Percentiles rank a stretch among this genome's conserved stretches.
phyloP scores from a whole-genome alignment of 768 basidiomycete species.

The Termitomyces sp. region DNA sequence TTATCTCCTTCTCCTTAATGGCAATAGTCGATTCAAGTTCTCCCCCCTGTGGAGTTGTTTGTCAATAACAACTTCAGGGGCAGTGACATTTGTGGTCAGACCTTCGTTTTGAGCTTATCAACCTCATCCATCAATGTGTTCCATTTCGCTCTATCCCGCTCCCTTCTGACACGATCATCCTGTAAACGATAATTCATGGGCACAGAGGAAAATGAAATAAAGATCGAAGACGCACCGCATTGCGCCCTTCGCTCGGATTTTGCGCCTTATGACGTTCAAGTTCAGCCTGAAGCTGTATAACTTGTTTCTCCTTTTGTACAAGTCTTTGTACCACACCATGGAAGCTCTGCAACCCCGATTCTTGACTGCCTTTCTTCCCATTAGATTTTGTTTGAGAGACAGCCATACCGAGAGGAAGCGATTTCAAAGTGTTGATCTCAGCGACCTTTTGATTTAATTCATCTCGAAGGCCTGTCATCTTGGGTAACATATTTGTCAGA shows the following conservation, averaged over 20 bases:
- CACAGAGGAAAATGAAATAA: not conserved
- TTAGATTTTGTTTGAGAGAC: conserved; percentile 33
- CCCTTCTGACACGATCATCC: conserved; percentile 74
- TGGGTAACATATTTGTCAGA: too few relatives aligned
- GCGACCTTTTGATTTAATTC: conserved; percentile 62
- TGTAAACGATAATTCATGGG: conserved; percentile 19
- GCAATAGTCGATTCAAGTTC: conserved; percentile 46
- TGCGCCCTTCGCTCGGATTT: conserved; percentile 52
- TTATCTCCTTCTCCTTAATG: conserved; percentile 68
- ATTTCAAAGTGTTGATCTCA: conserved; percentile 62
- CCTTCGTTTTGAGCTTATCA: conserved; percentile 65
- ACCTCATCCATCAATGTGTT: conserved; percentile 74
- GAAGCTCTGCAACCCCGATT: conserved; percentile 47
- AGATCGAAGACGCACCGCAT: conserved; percentile 47
- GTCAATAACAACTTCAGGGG: conserved; percentile 1
- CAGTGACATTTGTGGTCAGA: conserved; percentile 21
- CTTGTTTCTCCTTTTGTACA: conserved; percentile 83
- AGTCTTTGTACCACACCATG: conserved; percentile 77
- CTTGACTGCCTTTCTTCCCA: conserved; percentile 54
- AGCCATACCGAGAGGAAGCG: conserved; percentile 38
- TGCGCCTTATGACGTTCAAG: conserved; percentile 59
- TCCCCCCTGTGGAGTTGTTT: conserved; percentile 35
- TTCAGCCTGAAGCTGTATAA: conserved; percentile 68
- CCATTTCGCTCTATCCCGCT: conserved; percentile 73
- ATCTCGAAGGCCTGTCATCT: conserved; percentile 51